Percentiles rank a stretch among this genome's conserved stretches.
These are phyloP conservation scores for Arxiozyma slooffiae DNA, from an alignment of 1,139 yeast species.

Conservation along the genomic window DNA sequence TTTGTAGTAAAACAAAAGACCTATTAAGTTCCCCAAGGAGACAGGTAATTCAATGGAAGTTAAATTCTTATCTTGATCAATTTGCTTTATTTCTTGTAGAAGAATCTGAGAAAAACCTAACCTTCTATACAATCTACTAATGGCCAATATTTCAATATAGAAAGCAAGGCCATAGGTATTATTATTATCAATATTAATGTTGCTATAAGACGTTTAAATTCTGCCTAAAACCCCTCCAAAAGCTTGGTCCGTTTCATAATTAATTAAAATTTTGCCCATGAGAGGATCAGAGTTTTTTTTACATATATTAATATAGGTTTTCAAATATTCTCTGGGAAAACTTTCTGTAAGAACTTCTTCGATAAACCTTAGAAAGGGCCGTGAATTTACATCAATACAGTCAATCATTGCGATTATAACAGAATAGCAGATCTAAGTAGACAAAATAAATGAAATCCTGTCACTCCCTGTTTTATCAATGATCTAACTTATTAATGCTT, in stretches of 20 bases:
- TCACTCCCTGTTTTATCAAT: neutral
- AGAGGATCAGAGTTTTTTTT: neutral
- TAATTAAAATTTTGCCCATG: neutral
- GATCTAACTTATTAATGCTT: neutral
- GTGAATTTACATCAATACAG: neutral
- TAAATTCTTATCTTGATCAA: slow-evolving; percentile 44
- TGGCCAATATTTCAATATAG: slow-evolving; percentile 58
- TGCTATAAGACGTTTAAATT: neutral
- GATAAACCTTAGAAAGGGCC: neutral
- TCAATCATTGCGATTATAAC: neutral
- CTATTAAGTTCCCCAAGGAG: slow-evolving; percentile 38
- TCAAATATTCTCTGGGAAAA: neutral
- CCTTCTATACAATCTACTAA: slow-evolving; percentile 49
- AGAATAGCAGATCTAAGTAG: neutral
- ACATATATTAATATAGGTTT: neutral
- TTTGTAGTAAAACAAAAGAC: slow-evolving; percentile 46
- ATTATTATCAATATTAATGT: neutral
- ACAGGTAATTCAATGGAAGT: slow-evolving; percentile 56
- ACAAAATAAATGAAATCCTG: no score
- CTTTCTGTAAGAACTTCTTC: neutral
- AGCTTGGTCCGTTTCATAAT: neutral
- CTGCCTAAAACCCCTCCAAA: neutral
- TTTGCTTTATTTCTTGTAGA: slow-evolving; percentile 44
- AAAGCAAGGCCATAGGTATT: slow-evolving; percentile 31
- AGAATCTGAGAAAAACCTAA: slow-evolving; percentile 56